Base-by-base conservation (phyloP, 164 flowering plant species). In the Vitis cinerea region DNA sequence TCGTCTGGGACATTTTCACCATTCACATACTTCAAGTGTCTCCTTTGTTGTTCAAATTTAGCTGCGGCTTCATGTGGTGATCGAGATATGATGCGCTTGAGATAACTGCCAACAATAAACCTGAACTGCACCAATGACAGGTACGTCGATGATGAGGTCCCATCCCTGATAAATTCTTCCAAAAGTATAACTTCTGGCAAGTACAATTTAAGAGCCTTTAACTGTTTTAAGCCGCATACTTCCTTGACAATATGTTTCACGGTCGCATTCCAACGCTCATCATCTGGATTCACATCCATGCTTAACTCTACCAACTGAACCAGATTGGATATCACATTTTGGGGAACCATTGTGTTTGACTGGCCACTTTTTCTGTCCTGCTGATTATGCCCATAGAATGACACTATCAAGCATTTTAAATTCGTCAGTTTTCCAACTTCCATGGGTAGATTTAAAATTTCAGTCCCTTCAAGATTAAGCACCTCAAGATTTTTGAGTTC, bases 381-480 rank as follows among this genome's bases (percentile, higher is more conserved):
- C 4, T n/a, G 50, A 14, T 66, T 4, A 31, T 61, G 0, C 44
- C 59, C 67, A 44, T 59, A 59, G 16, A 76, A 63, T 10, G 75
- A 72, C 31, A 76, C 30, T 59, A 54, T 6, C 62, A 76, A 67
- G 12, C 16, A 31, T 44, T 13, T 72, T 1, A 76, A 66, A 29
- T 10, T 37, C 9, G 13, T 53, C 48, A 76, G 44, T 44, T 64
- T 17, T 15, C 71, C 37, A 47, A 72, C 27, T 50, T 53, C 59
- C 14, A 52, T 30, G 14, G 79, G 79, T 37, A 76, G 59, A 7
- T 64, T 4, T 10, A 1, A 56, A 23, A 73, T 23, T 11, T 60
- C 31, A 64, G 76, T 65, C 10, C 74, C 74, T n/a, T 66, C 44
- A 4, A 31, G 71, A 66, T 77, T 76, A 53, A 73, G 74, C 14